A percentile compares a stretch with the other conserved stretches of the same genome.
These are phyloP conservation scores for Hypoxylon sp. DNA, from an alignment of 2,329 filamentous ascomycete genomes.

Conservation along the genomic window DNA sequence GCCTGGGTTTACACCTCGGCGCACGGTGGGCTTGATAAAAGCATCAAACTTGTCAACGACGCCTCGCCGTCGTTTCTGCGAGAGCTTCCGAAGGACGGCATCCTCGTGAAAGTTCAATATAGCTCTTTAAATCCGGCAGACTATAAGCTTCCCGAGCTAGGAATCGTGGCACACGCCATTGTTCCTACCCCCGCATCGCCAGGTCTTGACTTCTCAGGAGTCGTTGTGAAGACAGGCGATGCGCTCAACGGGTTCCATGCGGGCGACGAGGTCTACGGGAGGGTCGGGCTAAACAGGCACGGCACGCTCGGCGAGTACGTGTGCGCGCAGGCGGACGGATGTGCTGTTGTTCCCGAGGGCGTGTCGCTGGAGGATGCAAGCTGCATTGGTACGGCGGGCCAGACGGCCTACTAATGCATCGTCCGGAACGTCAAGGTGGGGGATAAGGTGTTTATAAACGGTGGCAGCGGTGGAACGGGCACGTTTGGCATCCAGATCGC, in stretches of 20 bases:
- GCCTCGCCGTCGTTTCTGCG: constrained; percentile 59
- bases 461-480: constrained; percentile 74
- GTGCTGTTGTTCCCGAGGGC: constrained; percentile 60
- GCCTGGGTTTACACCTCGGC: constrained; percentile 70
- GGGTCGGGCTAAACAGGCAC: constrained; percentile 51
- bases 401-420: constrained; percentile 65
- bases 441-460: constrained; percentile 74
- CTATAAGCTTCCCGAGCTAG: constrained; percentile 71
- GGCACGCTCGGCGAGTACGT: constrained; percentile 62
- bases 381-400: constrained; percentile 61
- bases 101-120: constrained; percentile 69
- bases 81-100: constrained; percentile 57
- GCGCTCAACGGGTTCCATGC: constrained; percentile 51
- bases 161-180: constrained; percentile 58
- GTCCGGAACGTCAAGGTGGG: constrained; percentile 63
- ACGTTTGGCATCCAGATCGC: constrained; percentile 74
- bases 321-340: constrained; percentile 49
- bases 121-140: constrained; percentile 74
- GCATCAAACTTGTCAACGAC: constrained; percentile 62
- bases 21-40: constrained; percentile 65
- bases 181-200: constrained; percentile 63
- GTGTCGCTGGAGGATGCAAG: constrained; percentile 60
- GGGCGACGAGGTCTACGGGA: constrained; percentile 64
- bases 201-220: constrained; percentile 65
- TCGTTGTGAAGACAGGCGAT: constrained; percentile 55